Evolutionary conservation across 805 yeast species (phyloP).

Genomic region (Wickerhamomyces chambardii): DNA sequence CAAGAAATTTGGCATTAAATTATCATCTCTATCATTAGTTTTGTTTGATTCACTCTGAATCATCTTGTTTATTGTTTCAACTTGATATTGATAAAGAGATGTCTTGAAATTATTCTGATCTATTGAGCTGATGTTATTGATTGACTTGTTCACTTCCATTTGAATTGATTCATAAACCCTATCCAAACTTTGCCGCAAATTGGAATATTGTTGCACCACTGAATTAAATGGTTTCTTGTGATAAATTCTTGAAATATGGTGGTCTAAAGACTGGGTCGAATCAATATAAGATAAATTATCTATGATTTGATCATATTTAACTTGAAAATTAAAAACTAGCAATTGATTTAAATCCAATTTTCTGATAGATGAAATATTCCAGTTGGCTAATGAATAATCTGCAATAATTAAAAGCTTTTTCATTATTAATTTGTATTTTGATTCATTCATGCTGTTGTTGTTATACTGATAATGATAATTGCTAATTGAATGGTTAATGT

Average conservation of each 20-base stretch:
- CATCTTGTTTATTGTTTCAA: conserved; percentile 55
- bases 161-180: conserved; percentile 6
- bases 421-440: conserved; percentile 23
- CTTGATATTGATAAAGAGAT: conserved; percentile 46
- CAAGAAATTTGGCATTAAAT: conserved; percentile 26
- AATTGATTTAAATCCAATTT: conserved; percentile 1
- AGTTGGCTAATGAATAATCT: conserved; percentile 31
- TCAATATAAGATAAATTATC: no score
- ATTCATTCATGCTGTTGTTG: no score
- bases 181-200: conserved; percentile 5
- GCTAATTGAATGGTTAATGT: conserved; percentile 24
- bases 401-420: conserved; percentile 25
- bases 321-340: conserved; percentile 10
- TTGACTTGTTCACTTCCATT: conserved; percentile 7
- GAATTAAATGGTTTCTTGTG: not conserved
- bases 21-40: no score
- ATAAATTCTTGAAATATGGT: conserved; percentile 25
- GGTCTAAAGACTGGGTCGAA: conserved; percentile 7
- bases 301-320: conserved; percentile 1
- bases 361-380: conserved; percentile 19
- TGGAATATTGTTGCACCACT: no score
- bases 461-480: conserved; percentile 18
- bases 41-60: conserved; percentile 32
- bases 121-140: conserved; percentile 5
- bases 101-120: conserved; percentile 36